These are phyloP conservation scores for Dictyostelium firmibasis DNA, from an alignment of 78 protist species.

Conservation along the genomic window DNA sequence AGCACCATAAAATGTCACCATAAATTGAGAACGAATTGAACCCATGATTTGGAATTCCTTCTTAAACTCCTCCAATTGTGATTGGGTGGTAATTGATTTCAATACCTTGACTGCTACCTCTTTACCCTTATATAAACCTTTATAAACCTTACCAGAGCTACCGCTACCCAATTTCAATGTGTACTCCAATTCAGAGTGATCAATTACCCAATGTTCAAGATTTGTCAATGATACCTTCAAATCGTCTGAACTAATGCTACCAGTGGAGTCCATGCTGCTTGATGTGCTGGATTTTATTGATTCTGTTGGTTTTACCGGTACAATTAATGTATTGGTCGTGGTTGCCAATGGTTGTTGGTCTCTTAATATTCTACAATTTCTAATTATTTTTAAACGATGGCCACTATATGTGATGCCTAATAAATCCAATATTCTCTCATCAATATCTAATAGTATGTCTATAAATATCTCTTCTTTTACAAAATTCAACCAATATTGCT, in stretches of 20 bases:
- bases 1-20: constrained; percentile 79
- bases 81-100: constrained; percentile 35
- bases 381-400: constrained; percentile 40
- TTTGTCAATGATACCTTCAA: constrained; percentile 18
- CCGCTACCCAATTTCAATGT: constrained; percentile 73
- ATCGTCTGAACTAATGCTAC: constrained; percentile 44
- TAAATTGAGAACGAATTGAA: constrained; percentile 57
- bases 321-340: not conserved
- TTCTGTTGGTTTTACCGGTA: not conserved
- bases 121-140: constrained; percentile 71
- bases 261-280: constrained; percentile 20
- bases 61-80: constrained; percentile 69
- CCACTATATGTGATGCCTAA: constrained; percentile 41
- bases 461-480: constrained; percentile 77
- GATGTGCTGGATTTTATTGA: constrained; percentile 35
- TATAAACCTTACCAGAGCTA: constrained; percentile 74
- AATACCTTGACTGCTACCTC: constrained; percentile 83
- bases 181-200: constrained; percentile 64
- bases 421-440: constrained; percentile 37
- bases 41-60: constrained; percentile 84
- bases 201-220: constrained; percentile 44
- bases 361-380: constrained; percentile 43
- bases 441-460: constrained; percentile 52
- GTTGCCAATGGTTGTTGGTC: constrained; percentile 12
- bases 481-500: constrained; percentile 46